Percentiles rank a stretch among this genome's conserved stretches.
Evolutionary conservation across 352 stramenopile genomes (phyloP).

Genomic region (Globisporangium cederbergense): DNA sequence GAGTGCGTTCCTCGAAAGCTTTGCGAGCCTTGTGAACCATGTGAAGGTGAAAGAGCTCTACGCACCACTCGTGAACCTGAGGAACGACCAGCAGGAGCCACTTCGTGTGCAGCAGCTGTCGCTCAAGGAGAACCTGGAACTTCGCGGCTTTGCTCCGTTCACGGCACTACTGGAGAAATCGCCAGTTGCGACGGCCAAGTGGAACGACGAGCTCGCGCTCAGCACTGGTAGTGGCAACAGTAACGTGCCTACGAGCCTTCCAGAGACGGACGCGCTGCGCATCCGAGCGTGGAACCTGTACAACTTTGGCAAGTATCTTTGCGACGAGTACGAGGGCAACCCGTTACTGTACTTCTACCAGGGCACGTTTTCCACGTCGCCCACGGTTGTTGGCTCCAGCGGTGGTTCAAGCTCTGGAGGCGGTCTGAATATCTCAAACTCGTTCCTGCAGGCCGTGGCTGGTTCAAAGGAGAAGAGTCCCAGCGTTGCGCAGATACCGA

Average conservation of each 20-base stretch:
- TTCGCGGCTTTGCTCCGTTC: conserved; percentile 65
- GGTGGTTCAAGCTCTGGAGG: neutral
- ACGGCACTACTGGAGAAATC: conserved; percentile 23
- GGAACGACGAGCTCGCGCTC: conserved; percentile 23
- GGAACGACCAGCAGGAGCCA: conserved; percentile 22
- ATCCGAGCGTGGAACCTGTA: conserved; percentile 63
- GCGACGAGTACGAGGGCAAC: conserved; percentile 54
- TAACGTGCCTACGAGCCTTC: conserved; percentile 20
- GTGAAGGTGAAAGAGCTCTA: conserved; percentile 38
- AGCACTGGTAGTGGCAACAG: conserved; percentile 3
- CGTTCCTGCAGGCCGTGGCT: conserved; percentile 15
- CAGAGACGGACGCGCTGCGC: conserved; percentile 45
- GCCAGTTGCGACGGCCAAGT: conserved; percentile 15
- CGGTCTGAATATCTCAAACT: conserved; percentile 13
- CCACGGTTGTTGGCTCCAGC: conserved; percentile 14
- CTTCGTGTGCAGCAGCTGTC: conserved; percentile 39
- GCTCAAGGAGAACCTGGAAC: conserved; percentile 73
- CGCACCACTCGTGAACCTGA: conserved; percentile 22
- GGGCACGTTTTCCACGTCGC: conserved; percentile 31
- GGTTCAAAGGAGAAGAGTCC: neutral
- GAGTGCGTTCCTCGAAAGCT: conserved; percentile 39
- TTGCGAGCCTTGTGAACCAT: conserved; percentile 63
- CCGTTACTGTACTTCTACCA: conserved; percentile 53
- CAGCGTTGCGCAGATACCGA: conserved; percentile 13
- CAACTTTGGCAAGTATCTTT: conserved; percentile 55